phyloP scores from a whole-genome alignment of 2,329 filamentous ascomycete genomes.

The Teratosphaeria destructans region DNA sequence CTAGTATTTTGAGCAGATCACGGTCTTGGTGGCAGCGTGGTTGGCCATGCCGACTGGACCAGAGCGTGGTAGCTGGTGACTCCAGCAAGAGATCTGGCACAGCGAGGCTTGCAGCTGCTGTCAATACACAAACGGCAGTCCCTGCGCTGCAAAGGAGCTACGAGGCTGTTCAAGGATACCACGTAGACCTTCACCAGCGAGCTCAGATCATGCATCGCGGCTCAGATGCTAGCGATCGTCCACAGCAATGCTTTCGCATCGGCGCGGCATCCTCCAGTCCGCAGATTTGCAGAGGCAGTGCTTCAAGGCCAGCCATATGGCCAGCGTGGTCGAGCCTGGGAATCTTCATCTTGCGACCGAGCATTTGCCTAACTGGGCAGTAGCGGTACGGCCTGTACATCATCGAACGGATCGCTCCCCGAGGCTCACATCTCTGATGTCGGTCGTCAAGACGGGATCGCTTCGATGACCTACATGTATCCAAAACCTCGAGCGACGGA shows the following conservation, averaged over 20 bases:
- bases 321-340: neutral
- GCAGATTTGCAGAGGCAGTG: neutral
- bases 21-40: neutral
- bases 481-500: neutral
- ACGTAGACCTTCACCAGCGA: neutral
- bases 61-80: neutral
- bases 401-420: neutral
- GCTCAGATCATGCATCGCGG: neutral
- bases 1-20: no score
- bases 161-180: no score
- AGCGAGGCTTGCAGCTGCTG: neutral
- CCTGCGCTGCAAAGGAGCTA: no score
- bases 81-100: neutral
- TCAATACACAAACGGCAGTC: neutral
- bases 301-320: neutral
- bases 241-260: neutral
- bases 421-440: neutral
- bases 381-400: neutral
- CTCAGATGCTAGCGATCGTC: neutral
- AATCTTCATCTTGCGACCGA: neutral
- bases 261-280: neutral
- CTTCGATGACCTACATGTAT: neutral
- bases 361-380: neutral
- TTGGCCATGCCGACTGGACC: neutral
- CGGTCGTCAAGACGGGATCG: neutral